Evolutionary conservation across 2,329 filamentous ascomycete species (phyloP), one percentile per base, ranked within the genome.

Genomic region (Monilinia vaccinii-corymbosi): DNA sequence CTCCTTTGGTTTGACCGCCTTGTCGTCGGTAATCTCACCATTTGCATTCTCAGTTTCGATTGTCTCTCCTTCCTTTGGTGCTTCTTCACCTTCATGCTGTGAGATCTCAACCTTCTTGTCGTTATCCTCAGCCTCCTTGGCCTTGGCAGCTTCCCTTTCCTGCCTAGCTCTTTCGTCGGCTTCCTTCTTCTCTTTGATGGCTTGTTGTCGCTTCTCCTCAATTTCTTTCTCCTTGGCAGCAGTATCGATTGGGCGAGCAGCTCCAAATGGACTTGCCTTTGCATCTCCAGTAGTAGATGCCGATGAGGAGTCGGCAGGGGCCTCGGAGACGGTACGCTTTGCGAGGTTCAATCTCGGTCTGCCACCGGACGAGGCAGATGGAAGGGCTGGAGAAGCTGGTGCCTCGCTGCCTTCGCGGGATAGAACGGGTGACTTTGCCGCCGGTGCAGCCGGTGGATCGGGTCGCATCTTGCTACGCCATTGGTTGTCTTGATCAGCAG

Each of bases 381-480:
- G 75, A 18, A 77, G 74, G 48, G 85, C 81, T 18, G 86, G 85
- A 51, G 91, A 90, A 28, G 89, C 85, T 7, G 90, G 84, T 11
- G 89, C 88, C 67, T 87, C 84, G 71, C 86, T 91, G 61, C 83
- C 82, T 62, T 94, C 88, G 57, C 86, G 87, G 42, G 86, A 87
- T 62, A 83, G 79, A 44, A 81, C 81, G 25, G 86, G 81, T 14
- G 87, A 85, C 73, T 84, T 83, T 52, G 75, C 76, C 3, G 70
- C 67, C 57, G 72, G 70, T 45, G 70, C 67, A 4, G 68, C 66
- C 58, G 72, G 69, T 40, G 69, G 65, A 69, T 95, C 92, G n/a
- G 93, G 90, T 67, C 85, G 88, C 92, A 97, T 97, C 75, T 83
- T 89, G 66, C 82, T 80, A 69, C 94, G 88, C 94, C 94, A 99